Percentiles rank a stretch among this genome's conserved stretches.
Evolutionary conservation across 192 early-diverging fungal genomes (phyloP).

Genomic region (Podila epigama): DNA sequence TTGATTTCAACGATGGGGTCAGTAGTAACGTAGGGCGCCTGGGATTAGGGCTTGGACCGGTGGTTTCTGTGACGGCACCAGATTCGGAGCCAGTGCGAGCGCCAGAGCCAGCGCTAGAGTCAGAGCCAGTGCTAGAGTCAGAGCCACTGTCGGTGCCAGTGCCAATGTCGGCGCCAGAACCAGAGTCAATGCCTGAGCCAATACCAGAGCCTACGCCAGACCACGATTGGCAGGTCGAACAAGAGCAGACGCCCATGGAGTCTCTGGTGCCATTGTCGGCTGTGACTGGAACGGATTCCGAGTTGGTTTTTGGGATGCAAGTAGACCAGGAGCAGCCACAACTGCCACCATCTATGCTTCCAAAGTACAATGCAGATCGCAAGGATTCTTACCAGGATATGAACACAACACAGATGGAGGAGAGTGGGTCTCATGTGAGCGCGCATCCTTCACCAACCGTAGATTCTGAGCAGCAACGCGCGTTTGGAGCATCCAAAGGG

Average conservation of each 20-base stretch:
- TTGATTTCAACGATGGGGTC: background rate
- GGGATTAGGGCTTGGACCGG: background rate
- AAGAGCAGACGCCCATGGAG: background rate
- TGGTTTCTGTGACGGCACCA: background rate
- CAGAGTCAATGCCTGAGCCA: too few species aligned
- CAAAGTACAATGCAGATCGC: background rate
- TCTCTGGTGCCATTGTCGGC: too few species aligned
- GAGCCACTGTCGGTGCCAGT: too few species aligned
- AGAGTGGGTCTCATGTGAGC: background rate
- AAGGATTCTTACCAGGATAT: background rate
- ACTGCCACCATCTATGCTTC: background rate
- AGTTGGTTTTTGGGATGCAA: too few species aligned
- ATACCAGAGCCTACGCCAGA: too few species aligned
- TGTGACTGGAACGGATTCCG: too few species aligned
- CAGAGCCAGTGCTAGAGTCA: too few species aligned
- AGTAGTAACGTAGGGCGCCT: background rate
- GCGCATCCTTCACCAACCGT: background rate
- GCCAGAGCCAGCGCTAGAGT: too few species aligned
- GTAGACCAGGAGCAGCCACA: too few species aligned
- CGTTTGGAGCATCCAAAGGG: background rate
- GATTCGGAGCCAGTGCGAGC: too few species aligned
- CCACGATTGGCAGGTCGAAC: too few species aligned
- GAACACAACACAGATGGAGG: background rate
- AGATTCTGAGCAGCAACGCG: background rate
- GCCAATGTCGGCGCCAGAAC: too few species aligned